These are phyloP conservation scores for Metschnikowia peoriensis DNA, from an alignment of 805 yeast genomes.

Conservation along the genomic window DNA sequence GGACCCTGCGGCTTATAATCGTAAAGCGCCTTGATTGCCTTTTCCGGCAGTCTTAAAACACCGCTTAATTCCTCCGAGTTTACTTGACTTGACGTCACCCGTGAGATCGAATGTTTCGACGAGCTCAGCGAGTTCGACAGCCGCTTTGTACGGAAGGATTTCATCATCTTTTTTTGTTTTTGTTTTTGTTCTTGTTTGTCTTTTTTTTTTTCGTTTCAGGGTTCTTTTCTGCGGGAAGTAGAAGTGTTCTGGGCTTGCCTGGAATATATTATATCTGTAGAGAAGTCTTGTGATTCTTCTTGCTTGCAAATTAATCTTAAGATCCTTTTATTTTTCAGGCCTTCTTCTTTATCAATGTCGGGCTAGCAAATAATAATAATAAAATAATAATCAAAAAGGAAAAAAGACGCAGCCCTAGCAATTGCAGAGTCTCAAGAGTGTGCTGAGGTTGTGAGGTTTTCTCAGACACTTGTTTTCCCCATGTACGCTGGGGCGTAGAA, in stretches of 20 bases:
- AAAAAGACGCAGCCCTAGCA: too few relatives aligned
- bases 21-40: slow-evolving; percentile 78
- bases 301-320: too few relatives aligned
- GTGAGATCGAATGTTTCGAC: slow-evolving; percentile 34
- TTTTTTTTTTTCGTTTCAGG: not conserved
- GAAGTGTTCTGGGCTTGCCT: too few relatives aligned
- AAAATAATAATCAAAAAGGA: too few relatives aligned
- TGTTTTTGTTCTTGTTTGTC: not conserved
- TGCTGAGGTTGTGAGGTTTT: slow-evolving; percentile 1
- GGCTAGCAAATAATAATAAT: too few relatives aligned
- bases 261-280: too few relatives aligned
- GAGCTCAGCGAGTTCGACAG: slow-evolving; percentile 29
- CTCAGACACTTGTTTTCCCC: slow-evolving; percentile 2
- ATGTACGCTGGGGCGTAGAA: slow-evolving; percentile 1
- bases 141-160: slow-evolving; percentile 43
- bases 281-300: too few relatives aligned
- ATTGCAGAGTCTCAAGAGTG: not conserved
- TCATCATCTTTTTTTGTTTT: too few relatives aligned
- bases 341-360: too few relatives aligned
- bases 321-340: too few relatives aligned
- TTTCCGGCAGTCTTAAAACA: slow-evolving; percentile 59
- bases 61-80: slow-evolving; percentile 18
- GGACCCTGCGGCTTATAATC: slow-evolving; percentile 77
- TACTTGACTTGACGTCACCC: slow-evolving; percentile 23
- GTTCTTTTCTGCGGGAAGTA: not conserved